These are phyloP conservation scores for Diplodia sapinea DNA, from an alignment of 2,329 filamentous ascomycete species.

Conservation along the genomic window DNA sequence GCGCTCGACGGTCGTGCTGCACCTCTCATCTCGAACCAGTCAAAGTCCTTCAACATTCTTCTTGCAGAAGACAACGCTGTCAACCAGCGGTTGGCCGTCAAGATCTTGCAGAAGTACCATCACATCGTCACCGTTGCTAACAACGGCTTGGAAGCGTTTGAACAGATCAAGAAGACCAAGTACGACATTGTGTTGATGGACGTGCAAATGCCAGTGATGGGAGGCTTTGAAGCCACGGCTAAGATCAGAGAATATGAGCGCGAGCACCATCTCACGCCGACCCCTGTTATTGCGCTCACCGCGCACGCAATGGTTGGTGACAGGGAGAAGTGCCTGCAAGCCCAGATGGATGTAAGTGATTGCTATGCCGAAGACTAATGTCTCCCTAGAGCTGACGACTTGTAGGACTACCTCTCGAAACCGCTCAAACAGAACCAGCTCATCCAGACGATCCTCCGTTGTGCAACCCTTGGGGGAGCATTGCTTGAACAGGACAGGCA, in stretches of 20 bases:
- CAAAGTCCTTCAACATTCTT: conserved; percentile 92
- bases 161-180: conserved; percentile 87
- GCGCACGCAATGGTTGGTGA: conserved; percentile 99
- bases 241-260: conserved; percentile 97
- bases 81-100: conserved; percentile 93
- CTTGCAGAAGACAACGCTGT: conserved; percentile 97
- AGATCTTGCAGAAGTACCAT: conserved; percentile 97
- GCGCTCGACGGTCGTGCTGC: conserved; percentile 92
- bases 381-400: conserved; percentile 33
- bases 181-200: conserved; percentile 99
- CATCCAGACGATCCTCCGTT: conserved; percentile 97
- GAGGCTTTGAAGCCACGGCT: conserved; percentile 89
- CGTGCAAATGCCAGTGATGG: conserved; percentile 99
- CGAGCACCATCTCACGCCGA: conserved; percentile 77
- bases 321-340: conserved; percentile 95
- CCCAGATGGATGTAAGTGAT: conserved; percentile 81
- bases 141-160: conserved; percentile 91
- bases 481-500: conserved; percentile 76
- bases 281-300: conserved; percentile 94
- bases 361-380: background rate
- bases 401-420: conserved; percentile 87
- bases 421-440: conserved; percentile 95
- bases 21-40: conserved; percentile 89
- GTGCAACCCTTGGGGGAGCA: conserved; percentile 85
- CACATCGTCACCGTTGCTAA: conserved; percentile 90